phyloP scores from a whole-genome alignment of 2,329 filamentous ascomycete genomes.

The Graphium sp. region DNA sequence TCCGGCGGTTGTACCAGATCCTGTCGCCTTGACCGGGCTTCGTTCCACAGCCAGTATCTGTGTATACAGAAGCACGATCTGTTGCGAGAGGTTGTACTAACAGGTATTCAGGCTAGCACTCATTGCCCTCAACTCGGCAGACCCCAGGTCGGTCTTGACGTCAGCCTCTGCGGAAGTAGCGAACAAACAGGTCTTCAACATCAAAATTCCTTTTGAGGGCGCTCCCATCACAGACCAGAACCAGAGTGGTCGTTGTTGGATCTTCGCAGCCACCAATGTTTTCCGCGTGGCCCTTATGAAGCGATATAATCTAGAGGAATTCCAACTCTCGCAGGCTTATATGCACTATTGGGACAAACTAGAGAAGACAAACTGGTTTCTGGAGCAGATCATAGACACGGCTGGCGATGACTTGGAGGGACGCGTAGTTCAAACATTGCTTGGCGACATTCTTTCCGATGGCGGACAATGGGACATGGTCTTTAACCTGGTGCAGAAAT shows the following conservation, averaged over 20 bases:
- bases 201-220: conserved; percentile 69
- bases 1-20: too few species aligned
- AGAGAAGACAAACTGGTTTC: conserved; percentile 80
- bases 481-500: conserved; percentile 70
- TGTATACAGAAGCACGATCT: too few species aligned
- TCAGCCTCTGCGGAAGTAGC: conserved; percentile 44
- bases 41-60: too few species aligned
- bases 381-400: conserved; percentile 70
- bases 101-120: conserved; percentile 46
- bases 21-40: too few species aligned
- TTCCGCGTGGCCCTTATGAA: conserved; percentile 83
- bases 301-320: conserved; percentile 57
- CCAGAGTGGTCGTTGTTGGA: conserved; percentile 72
- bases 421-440: conserved; percentile 53
- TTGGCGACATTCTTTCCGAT: conserved; percentile 54
- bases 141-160: conserved; percentile 48
- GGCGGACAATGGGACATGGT: conserved; percentile 92
- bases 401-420: conserved; percentile 52
- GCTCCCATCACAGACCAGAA: conserved; percentile 73
- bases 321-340: conserved; percentile 78
- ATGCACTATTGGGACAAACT: conserved; percentile 92
- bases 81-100: background rate
- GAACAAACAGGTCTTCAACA: conserved; percentile 69
- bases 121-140: conserved; percentile 50
- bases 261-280: conserved; percentile 83